Evolutionary conservation across 495 filamentous ascomycete genomes (phyloP).

Genomic region (Evernia prunastri): DNA sequence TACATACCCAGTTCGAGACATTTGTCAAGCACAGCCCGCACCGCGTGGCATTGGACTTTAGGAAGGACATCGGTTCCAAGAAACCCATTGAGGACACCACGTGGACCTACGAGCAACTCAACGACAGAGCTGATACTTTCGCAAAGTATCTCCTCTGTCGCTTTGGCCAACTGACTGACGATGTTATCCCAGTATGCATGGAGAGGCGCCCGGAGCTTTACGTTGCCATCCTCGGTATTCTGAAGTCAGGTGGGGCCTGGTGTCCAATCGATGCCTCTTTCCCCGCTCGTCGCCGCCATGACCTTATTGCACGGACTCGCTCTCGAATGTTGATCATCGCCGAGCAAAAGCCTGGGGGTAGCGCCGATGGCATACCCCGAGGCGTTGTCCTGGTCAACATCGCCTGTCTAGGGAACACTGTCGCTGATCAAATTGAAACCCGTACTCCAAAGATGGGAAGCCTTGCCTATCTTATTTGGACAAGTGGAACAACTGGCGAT

Average conservation of each 20-base stretch:
- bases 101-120: slow-evolving; percentile 34
- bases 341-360: slow-evolving; percentile 1
- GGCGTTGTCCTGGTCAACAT: slow-evolving; percentile 29
- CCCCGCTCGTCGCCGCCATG: slow-evolving; percentile 34
- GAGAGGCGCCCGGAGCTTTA: slow-evolving; percentile 74
- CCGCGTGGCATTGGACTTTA: slow-evolving; percentile 30
- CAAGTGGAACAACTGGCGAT: slow-evolving; percentile 34
- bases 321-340: slow-evolving; percentile 29
- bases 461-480: slow-evolving; percentile 36
- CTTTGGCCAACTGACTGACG: slow-evolving; percentile 26
- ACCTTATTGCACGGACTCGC: slow-evolving; percentile 32
- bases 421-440: background rate
- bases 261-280: slow-evolving; percentile 38
- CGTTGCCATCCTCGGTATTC: slow-evolving; percentile 69
- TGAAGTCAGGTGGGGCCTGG: slow-evolving; percentile 54
- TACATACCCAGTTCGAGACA: slow-evolving; percentile 37
- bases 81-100: slow-evolving; percentile 18
- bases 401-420: slow-evolving; percentile 10
- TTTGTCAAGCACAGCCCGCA: slow-evolving; percentile 27
- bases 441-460: slow-evolving; percentile 23
- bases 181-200: slow-evolving; percentile 70
- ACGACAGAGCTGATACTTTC: slow-evolving; percentile 29
- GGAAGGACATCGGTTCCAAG: slow-evolving; percentile 22
- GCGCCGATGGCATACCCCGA: slow-evolving; percentile 30
- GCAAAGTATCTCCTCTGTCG: slow-evolving; percentile 26